Conservation (phyloP, 2,329 filamentous ascomycete species). For the Ophiognomonia clavigignenti-juglandacearum region DNA sequence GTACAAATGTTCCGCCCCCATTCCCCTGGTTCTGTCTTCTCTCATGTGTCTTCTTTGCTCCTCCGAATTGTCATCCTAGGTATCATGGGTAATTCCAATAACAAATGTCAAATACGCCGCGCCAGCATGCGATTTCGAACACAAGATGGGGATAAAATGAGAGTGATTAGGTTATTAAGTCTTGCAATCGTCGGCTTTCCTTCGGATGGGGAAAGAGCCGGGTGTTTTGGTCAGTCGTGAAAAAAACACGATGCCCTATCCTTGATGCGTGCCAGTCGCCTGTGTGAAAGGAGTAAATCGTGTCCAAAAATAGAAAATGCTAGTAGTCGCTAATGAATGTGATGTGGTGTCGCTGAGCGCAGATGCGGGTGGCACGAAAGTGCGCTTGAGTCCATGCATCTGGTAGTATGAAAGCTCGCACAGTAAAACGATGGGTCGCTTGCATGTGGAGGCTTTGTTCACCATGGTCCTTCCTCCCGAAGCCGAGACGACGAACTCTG, state of each 20-base stretch:
- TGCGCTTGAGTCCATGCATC: background rate
- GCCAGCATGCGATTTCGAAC: conserved; percentile 4
- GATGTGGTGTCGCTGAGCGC: conserved; percentile 3
- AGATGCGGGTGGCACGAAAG: background rate
- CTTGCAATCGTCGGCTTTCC: too few species aligned
- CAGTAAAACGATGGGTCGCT: background rate
- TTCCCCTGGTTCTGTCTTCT: background rate
- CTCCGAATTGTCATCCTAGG: background rate
- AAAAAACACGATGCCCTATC: background rate
- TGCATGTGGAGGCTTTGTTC: conserved; percentile 13
- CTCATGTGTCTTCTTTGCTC: conserved; percentile 1
- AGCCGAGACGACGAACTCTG: conserved; percentile 50
- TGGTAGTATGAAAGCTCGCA: background rate
- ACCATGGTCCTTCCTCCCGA: conserved; percentile 49
- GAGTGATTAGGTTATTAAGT: conserved; percentile 14
- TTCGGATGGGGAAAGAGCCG: conserved; percentile 2
- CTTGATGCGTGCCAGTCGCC: background rate
- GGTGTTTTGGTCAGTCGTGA: background rate
- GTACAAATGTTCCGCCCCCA: background rate
- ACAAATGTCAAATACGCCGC: conserved; percentile 3
- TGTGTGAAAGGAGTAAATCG: background rate
- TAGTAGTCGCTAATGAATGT: background rate
- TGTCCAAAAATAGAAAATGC: background rate
- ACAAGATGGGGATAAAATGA: too few species aligned
- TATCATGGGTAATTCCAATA: conserved; percentile 13